These are phyloP conservation scores for Hypoxylon sp. DNA, from an alignment of 2,329 filamentous ascomycete species.

Conservation along the genomic window DNA sequence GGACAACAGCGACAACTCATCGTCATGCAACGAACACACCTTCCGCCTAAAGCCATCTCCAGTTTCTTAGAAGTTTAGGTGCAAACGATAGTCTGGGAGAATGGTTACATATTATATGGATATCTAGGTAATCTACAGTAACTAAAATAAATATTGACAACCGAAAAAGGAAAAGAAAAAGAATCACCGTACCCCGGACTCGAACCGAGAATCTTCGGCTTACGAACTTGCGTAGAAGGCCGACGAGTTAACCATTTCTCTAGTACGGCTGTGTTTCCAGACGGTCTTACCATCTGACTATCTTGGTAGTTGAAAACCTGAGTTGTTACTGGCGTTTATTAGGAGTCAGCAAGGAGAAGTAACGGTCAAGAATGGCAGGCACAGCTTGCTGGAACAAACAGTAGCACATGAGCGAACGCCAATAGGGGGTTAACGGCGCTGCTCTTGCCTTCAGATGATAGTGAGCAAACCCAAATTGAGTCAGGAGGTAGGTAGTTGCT, in stretches of 20 bases:
- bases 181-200: conserved; percentile 39
- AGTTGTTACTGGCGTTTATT: conserved; percentile 8
- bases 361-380: conserved; percentile 1
- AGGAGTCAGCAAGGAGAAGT: neutral
- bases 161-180: conserved; percentile 16
- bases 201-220: conserved; percentile 45
- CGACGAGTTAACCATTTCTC: conserved; percentile 45
- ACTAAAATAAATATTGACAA: neutral
- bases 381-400: neutral
- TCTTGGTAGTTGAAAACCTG: neutral
- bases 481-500: neutral
- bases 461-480: neutral
- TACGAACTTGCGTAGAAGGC: conserved; percentile 37
- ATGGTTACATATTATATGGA: too few relatives aligned
- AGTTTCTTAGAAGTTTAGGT: too few relatives aligned
- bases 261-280: conserved; percentile 28
- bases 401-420: neutral
- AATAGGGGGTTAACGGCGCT: neutral
- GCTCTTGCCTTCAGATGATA: neutral
- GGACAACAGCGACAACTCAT: too few relatives aligned
- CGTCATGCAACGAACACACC: too few relatives aligned
- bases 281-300: neutral
- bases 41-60: too few relatives aligned
- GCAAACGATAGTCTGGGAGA: too few relatives aligned
- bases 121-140: neutral